Evolutionary conservation across 1,139 yeast genomes (phyloP), one percentile per base, ranked within the genome.

Genomic region (Blastobotrys proliferans): DNA sequence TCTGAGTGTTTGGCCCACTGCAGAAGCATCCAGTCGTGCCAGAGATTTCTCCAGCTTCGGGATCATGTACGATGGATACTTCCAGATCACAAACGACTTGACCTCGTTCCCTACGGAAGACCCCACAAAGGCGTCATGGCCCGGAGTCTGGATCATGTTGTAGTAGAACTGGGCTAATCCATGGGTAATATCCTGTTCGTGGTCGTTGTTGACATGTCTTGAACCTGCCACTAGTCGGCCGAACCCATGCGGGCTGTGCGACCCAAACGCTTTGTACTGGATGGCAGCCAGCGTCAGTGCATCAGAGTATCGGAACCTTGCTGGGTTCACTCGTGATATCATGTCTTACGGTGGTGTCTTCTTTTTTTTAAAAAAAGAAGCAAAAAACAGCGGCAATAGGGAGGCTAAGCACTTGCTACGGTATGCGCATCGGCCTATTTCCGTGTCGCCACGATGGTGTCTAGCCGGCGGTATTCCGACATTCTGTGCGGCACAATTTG

Each of bases 241-340:
- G 11, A 38, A 38, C 11, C 16, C 17, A 13, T 13, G n/a, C n/a
- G n/a, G n/a, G 6, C 20, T 35, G 38, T 35, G 5, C 30, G 30
- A 13, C 17, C 5, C n/a, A 24, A 38, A 38, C 22, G 41, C 35
- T 10, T 11, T 14, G 9, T 38, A 24, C 6, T 30, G 28, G 10
- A 38, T 11, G 16, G 25, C 6, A 4, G 41, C 41, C 17, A 30
- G 30, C 13, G 30, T 19, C 16, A 24, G 21, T 8, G 41, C 41
- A 11, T 38, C 22, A n/a, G 24, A 14, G 20, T 19, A 37, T 20
- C n/a, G 8, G 14, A 37, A 24, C 14, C n/a, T 25, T 16, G 17
- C 10, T 8, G 31, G 31, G 9, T 9, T 27, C 8, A 27, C 31
- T 9, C 31, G 31, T 22, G n/a, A n/a, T n/a, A n/a, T n/a, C n/a